Evolutionary conservation across 2,329 filamentous ascomycete genomes (phyloP), one percentile per base, ranked within the genome.

Genomic region (Lecanicillium sp.): DNA sequence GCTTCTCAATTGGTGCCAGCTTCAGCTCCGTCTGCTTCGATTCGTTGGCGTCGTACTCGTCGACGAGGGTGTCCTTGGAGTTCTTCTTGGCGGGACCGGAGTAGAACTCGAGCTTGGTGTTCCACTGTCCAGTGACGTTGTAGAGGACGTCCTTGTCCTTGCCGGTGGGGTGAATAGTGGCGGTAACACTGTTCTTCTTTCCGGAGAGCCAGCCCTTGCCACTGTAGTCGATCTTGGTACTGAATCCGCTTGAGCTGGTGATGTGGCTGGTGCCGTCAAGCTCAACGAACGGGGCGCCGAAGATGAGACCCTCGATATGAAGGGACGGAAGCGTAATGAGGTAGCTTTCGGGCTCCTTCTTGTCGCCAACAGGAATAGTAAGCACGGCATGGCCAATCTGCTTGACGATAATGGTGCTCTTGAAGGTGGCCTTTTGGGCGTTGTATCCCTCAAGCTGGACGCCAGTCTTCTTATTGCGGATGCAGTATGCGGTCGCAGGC

Each of bases 131-230:
- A 24, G 89, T 83, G 32, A 85, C 76, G n/a, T 83, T 88, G 73
- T 91, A 96, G 41, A 84, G 73, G 52, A 81, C 77, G 44, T 87
- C 84, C 67, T 85, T 86, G 67, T 84, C 88, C 67, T 74, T 73
- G 70, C 81, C 68, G 66, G 87, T 81, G 14, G 73, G 77, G 69
- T 86, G 90, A 49, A 97, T 65, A 20, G 74, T 75, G 12, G 90
- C 91, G 11, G 74, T 81, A 64, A 97, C 89, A 49, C 78, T 86
- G 71, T 97, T 97, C 74, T 95, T 96, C 76, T 95, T 95, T 56
- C 91, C 93, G 38, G 86, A 90, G 9, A 98, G 68, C 91, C 91
- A 98, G 50, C 91, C 91, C 64, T 89, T 91, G 60, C 91, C 90
- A 52, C 82, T 86, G 72, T 95, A 98, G 64, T 95, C 89, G 60